Base-by-base conservation (phyloP, 2,329 filamentous ascomycete species). In the Penicillium sp. region DNA sequence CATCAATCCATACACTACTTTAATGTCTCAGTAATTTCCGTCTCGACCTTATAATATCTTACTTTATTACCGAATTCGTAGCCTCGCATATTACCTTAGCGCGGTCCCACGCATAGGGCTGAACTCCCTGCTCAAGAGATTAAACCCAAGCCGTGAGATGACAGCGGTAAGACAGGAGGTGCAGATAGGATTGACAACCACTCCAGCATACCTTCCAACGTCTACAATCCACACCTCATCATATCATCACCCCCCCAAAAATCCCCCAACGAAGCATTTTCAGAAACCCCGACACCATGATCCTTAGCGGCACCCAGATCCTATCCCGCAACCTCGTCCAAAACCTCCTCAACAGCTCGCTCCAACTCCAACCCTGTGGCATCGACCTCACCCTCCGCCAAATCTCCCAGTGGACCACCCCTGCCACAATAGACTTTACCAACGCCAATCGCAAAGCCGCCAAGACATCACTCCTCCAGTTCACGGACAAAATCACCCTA, bases 291-390 rank as follows among this genome's bases (percentile, higher is more conserved):
- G 9, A n/a, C 26, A 31, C 26, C 12, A 62, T 62, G 54, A 64
- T 61, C 4, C 52, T 62, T 13, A 56, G 51, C 23, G 62, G 62
- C 3, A 47, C 13, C 29, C 42, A 52, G 46, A 53, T 65, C 24
- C 31, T 63, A 16, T 45, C 48, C n/a, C 64, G 57, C 45, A 36
- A 53, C 1, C 44, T 67, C 10, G 52, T 66, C 8, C 58, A 53
- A 28, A 61, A 62, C 45, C 39, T 67, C 10, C 56, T 36, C 26
- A 28, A 50, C 7, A 41, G 49, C 36, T 18, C 39, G 21, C 56
- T 62, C 7, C 67, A 70, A 43, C 52, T 57, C 46, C 67, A 71
- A 45, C 68, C 68, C 9, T 71, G 68, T 36, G 64, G 68, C 6
- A 51, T 70, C 39, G 67, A 71, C 49, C 62, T 71, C 6, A 64